phyloP scores from a whole-genome alignment of 1,139 yeast genomes.

The Geotrichum candidum region DNA sequence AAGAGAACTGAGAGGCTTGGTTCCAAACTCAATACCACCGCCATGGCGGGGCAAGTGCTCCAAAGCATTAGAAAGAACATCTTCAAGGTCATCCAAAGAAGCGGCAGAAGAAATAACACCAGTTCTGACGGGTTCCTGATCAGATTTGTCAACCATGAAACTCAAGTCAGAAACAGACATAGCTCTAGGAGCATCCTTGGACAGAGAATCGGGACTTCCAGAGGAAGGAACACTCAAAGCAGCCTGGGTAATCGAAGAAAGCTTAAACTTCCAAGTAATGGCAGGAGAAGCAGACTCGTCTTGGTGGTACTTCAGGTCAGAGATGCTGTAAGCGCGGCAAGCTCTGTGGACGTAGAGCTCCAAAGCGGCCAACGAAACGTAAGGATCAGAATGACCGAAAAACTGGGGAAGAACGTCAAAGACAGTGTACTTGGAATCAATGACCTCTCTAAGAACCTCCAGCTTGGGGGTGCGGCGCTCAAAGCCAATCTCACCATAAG shows the following conservation, averaged over 20 bases:
- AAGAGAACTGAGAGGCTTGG: conserved; percentile 31
- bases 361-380: conserved; percentile 92
- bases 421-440: conserved; percentile 92
- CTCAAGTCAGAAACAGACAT: conserved; percentile 90
- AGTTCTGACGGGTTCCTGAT: conserved; percentile 60
- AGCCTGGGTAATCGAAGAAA: conserved; percentile 65
- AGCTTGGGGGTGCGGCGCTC: conserved; percentile 79
- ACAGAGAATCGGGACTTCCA: conserved; percentile 28
- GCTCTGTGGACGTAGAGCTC: conserved; percentile 96
- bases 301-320: conserved; percentile 64
- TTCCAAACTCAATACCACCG: conserved; percentile 28
- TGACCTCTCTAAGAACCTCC: conserved; percentile 78
- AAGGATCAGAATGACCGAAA: conserved; percentile 73
- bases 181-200: conserved; percentile 53
- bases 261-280: conserved; percentile 84
- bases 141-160: conserved; percentile 64
- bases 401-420: conserved; percentile 93
- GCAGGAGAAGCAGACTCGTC: conserved; percentile 50
- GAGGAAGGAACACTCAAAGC: conserved; percentile 37
- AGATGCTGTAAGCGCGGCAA: conserved; percentile 89
- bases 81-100: conserved; percentile 87
- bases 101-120: conserved; percentile 83
- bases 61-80: conserved; percentile 67
- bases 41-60: conserved; percentile 53
- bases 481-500: conserved; percentile 68